A percentile compares a stretch with the other conserved stretches of the same genome.
Conservation (phyloP, 169 alveolate genomes). For the Plasmodium fragile region DNA sequence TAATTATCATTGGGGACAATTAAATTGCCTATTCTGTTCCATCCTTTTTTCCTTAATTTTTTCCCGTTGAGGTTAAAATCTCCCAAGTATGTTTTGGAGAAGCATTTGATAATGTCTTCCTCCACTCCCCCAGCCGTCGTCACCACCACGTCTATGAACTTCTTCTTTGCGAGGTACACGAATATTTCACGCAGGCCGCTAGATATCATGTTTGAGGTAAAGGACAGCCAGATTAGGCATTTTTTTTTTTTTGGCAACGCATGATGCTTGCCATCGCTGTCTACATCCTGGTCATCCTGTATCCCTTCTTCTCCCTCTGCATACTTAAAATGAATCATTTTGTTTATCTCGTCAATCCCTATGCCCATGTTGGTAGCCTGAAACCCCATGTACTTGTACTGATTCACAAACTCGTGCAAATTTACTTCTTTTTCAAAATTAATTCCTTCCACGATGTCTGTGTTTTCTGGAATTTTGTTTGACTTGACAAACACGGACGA, state of each 20-base stretch:
- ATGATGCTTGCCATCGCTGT: slow-evolving; percentile 71
- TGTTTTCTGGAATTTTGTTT: slow-evolving; percentile 76
- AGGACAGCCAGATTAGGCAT: slow-evolving; percentile 97
- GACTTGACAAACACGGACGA: slow-evolving; percentile 77
- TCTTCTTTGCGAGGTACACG: slow-evolving; percentile 94
- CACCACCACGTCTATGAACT: slow-evolving; percentile 94
- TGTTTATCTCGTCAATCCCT: slow-evolving; percentile 84
- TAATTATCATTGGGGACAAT: slow-evolving; percentile 98
- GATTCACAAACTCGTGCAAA: slow-evolving; percentile 78
- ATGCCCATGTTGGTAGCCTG: slow-evolving; percentile 87
- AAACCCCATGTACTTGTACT: slow-evolving; percentile 82
- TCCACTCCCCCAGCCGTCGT: slow-evolving; percentile 99
- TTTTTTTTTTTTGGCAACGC: slow-evolving; percentile 89
- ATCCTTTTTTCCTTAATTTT: slow-evolving; percentile 94
- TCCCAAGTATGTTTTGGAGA: slow-evolving; percentile 95
- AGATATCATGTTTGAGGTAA: slow-evolving; percentile 97
- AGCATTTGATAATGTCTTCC: slow-evolving; percentile 98
- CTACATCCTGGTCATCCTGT: slow-evolving; percentile 56
- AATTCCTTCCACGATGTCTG: slow-evolving; percentile 78
- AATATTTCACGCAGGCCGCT: slow-evolving; percentile 97
- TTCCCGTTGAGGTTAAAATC: slow-evolving; percentile 92
- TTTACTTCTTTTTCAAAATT: slow-evolving; percentile 77
- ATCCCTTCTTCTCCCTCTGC: slow-evolving; percentile 40
- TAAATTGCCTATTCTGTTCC: slow-evolving; percentile 98
- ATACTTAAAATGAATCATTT: slow-evolving; percentile 82